These are phyloP conservation scores for Lolium perenne DNA, from an alignment of 176 grass and related monocot species.

Conservation along the genomic window DNA sequence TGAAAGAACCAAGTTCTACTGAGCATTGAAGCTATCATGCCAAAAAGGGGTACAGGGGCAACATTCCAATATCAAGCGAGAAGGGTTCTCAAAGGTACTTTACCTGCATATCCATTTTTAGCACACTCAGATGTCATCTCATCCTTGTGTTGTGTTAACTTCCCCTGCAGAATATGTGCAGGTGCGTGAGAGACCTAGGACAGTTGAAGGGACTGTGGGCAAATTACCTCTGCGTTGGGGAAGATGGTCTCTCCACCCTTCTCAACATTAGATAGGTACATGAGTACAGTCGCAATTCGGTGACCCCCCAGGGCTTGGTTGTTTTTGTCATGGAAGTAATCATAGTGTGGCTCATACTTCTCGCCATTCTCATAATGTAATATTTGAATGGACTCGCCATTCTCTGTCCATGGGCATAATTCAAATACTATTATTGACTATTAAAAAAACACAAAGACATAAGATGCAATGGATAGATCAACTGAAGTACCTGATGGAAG, in stretches of 20 bases:
- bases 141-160: slow-evolving; percentile 71
- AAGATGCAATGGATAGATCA: slow-evolving; percentile 9
- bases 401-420: slow-evolving; percentile 55
- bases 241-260: slow-evolving; percentile 93
- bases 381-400: slow-evolving; percentile 87
- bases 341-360: slow-evolving; percentile 89
- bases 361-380: slow-evolving; percentile 82
- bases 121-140: slow-evolving; percentile 85
- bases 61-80: neutral
- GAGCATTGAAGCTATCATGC: neutral
- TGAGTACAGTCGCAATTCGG: slow-evolving; percentile 81
- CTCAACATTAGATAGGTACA: slow-evolving; percentile 85
- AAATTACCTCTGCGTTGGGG: slow-evolving; percentile 80
- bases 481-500: slow-evolving; percentile 67
- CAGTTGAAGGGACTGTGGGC: neutral
- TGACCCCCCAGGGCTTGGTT: slow-evolving; percentile 88
- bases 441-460: neutral
- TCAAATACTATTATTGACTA: slow-evolving; percentile 26
- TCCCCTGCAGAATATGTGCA: slow-evolving; percentile 61
- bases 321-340: slow-evolving; percentile 89
- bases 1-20: neutral
- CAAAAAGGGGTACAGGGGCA: neutral
- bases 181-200: slow-evolving; percentile 8
- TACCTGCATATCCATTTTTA: slow-evolving; percentile 92
- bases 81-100: slow-evolving; percentile 16